Evolutionary conservation across 1,284 basidiomycete genomes (phyloP).

Genomic region (Sporisorium scitamineum): DNA sequence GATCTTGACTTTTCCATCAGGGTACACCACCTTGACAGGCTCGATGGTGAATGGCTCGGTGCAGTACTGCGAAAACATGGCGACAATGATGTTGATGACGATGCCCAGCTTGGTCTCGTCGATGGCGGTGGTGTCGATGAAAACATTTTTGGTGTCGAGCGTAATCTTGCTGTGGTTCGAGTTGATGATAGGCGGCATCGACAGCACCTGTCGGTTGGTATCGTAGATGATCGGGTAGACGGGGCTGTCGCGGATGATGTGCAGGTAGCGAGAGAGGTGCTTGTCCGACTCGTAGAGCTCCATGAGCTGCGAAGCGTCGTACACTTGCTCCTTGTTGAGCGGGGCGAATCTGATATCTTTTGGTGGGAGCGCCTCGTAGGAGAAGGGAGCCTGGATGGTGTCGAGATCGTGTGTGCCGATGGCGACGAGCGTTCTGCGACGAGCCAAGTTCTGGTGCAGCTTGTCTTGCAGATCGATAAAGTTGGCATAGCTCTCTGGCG

Average conservation of each 20-base stretch:
- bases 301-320: slow-evolving; percentile 71
- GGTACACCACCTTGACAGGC: slow-evolving; percentile 63
- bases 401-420: slow-evolving; percentile 98
- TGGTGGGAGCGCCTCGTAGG: slow-evolving; percentile 89
- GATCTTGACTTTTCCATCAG: slow-evolving; percentile 77
- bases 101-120: slow-evolving; percentile 96
- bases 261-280: slow-evolving; percentile 88
- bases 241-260: slow-evolving; percentile 92
- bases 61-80: slow-evolving; percentile 98
- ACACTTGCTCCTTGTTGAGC: slow-evolving; percentile 79
- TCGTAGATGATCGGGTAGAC: slow-evolving; percentile 99
- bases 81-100: slow-evolving; percentile 91
- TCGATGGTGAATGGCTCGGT: slow-evolving; percentile 80
- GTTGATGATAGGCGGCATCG: slow-evolving; percentile 89
- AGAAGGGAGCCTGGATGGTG: slow-evolving; percentile 85
- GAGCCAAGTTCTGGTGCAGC: slow-evolving; percentile 93
- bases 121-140: slow-evolving; percentile 97
- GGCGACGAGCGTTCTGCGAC: slow-evolving; percentile 89
- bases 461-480: slow-evolving; percentile 99
- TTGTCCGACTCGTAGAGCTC: slow-evolving; percentile 82
- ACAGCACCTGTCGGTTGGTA: slow-evolving; percentile 83
- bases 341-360: slow-evolving; percentile 90
- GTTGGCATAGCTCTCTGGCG: slow-evolving; percentile 87
- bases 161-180: slow-evolving; percentile 87
- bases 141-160: slow-evolving; percentile 90